Percentiles rank a stretch among this genome's conserved stretches.
Evolutionary conservation across 148 eudicot genomes (phyloP).

Genomic region (Cornus suecica): DNA sequence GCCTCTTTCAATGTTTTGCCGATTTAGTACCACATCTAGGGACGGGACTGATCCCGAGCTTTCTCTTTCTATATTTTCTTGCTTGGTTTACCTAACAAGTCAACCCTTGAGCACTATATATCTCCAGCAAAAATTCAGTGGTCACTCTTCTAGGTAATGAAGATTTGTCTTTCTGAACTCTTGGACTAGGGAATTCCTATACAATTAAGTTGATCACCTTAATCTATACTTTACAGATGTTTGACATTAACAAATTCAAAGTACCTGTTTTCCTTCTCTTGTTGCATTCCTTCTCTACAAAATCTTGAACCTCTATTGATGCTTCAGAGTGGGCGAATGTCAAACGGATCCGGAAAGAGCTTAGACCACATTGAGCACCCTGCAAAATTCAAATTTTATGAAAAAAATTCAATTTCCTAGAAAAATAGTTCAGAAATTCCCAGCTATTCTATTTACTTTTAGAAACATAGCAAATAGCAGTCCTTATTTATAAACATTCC

Average conservation of each 20-base stretch:
- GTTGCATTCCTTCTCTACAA: constrained; percentile 38
- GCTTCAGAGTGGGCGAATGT: constrained; percentile 49
- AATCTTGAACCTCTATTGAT: constrained; percentile 24
- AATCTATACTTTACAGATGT: too few species aligned
- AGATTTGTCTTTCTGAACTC: too few species aligned
- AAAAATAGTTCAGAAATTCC: neutral
- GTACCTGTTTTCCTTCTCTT: constrained; percentile 82
- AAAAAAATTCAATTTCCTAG: constrained; percentile 13
- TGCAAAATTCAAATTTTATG: constrained; percentile 31
- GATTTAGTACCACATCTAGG: too few species aligned
- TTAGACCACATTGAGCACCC: constrained; percentile 51
- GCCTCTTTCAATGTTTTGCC: too few species aligned
- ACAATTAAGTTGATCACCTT: too few species aligned
- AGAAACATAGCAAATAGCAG: neutral
- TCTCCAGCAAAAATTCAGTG: too few species aligned
- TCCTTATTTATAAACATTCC: neutral
- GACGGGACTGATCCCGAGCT: too few species aligned
- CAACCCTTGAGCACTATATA: too few species aligned
- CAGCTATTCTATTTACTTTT: neutral
- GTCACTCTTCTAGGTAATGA: too few species aligned
- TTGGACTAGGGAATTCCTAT: too few species aligned
- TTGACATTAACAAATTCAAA: constrained; percentile 12
- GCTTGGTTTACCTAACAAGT: too few species aligned
- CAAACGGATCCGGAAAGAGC: constrained; percentile 73
- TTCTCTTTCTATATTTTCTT: too few species aligned